These are phyloP conservation scores for Pseudogymnoascus sp. DNA, from an alignment of 2,329 filamentous ascomycete species.

Conservation along the genomic window DNA sequence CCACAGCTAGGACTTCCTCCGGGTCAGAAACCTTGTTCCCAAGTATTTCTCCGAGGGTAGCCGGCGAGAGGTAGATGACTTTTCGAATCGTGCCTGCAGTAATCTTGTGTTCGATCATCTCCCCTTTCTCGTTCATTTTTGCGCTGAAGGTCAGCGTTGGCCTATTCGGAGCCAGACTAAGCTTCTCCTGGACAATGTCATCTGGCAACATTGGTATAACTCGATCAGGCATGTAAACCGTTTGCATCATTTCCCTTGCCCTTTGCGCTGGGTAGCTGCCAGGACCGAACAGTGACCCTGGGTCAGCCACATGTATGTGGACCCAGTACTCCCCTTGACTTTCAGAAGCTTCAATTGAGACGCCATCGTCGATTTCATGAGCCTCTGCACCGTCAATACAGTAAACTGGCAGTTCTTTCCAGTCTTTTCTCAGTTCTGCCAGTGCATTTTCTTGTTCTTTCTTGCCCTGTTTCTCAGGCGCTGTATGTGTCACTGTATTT, in stretches of 20 bases:
- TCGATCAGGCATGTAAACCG: slow-evolving; percentile 52
- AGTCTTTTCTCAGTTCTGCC: slow-evolving; percentile 47
- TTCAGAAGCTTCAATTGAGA: slow-evolving; percentile 57
- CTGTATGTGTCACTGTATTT: slow-evolving; percentile 17
- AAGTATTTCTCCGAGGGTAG: slow-evolving; percentile 36
- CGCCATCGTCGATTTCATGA: slow-evolving; percentile 67
- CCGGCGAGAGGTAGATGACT: slow-evolving; percentile 49
- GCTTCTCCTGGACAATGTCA: slow-evolving; percentile 38
- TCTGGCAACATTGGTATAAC: slow-evolving; percentile 49
- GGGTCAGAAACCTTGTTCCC: slow-evolving; percentile 8
- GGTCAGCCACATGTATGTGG: slow-evolving; percentile 71
- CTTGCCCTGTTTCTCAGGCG: slow-evolving; percentile 28
- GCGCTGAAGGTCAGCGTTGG: slow-evolving; percentile 56
- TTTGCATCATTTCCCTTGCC: slow-evolving; percentile 51
- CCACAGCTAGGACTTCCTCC: not conserved
- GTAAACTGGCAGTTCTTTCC: slow-evolving; percentile 52
- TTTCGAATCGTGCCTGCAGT: slow-evolving; percentile 44
- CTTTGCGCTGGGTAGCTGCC: slow-evolving; percentile 49
- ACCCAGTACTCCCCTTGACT: slow-evolving; percentile 56
- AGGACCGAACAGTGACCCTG: slow-evolving; percentile 58
- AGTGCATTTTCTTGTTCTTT: slow-evolving; percentile 35
- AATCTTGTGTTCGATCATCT: slow-evolving; percentile 46
- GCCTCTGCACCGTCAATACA: slow-evolving; percentile 63
- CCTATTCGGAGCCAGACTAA: slow-evolving; percentile 44
- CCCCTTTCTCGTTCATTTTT: slow-evolving; percentile 43